Percentiles rank a stretch among this genome's conserved stretches.
Conservation (phyloP, 2,329 filamentous ascomycete genomes). For the Lomentospora prolificans region DNA sequence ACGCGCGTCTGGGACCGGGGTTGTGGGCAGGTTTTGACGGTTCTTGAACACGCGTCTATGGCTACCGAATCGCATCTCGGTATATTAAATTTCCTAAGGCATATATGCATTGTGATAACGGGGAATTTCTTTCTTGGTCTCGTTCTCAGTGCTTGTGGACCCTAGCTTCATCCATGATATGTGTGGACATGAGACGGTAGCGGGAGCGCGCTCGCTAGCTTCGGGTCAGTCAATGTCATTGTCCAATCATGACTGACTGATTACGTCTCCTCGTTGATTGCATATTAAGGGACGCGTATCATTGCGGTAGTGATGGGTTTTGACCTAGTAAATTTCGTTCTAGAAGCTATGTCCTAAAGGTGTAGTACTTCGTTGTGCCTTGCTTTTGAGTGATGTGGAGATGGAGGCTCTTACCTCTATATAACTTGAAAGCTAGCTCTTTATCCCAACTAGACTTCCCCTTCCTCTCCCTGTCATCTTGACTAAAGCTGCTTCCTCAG, state of each 20-base stretch:
- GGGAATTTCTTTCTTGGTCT: neutral
- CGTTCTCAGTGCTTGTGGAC: neutral
- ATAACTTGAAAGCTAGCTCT: too few species aligned
- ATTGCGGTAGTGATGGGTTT: neutral
- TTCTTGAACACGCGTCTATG: neutral
- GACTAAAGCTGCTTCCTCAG: neutral
- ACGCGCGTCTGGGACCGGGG: neutral
- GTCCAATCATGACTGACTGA: neutral
- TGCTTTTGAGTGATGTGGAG: too few species aligned
- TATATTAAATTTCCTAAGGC: neutral
- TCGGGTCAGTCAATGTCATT: neutral
- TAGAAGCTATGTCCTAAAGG: too few species aligned
- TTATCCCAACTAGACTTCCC: too few species aligned
- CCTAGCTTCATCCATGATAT: neutral
- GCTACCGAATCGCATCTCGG: neutral
- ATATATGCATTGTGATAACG: neutral
- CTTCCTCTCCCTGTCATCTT: too few species aligned
- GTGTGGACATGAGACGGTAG: neutral
- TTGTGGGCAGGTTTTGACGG: neutral
- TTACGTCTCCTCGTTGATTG: constrained; percentile 4
- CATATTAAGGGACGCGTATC: constrained; percentile 3
- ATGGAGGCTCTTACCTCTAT: too few species aligned
- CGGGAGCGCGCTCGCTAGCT: neutral
- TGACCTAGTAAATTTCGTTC: too few species aligned
- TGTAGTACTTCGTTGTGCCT: too few species aligned